These are phyloP conservation scores for Sechiopsis laciniata DNA, from an alignment of 306 rosid species.

Conservation along the genomic window DNA sequence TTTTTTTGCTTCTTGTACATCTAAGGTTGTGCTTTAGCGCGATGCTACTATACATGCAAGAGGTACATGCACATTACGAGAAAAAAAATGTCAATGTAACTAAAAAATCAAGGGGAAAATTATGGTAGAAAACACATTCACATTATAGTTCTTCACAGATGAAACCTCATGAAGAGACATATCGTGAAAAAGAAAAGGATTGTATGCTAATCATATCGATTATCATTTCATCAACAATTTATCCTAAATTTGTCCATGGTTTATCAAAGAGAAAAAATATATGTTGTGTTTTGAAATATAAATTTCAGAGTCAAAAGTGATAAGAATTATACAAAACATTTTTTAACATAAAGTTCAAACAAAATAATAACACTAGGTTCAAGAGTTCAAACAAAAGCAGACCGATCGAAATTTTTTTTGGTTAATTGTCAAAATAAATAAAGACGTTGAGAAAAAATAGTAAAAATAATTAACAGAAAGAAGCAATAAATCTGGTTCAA, in stretches of 20 bases:
- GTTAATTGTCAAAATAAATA: not conserved
- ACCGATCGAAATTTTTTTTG: not conserved
- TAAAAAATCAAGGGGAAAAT: not conserved
- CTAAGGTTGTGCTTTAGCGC: not conserved
- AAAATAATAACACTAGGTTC: not conserved
- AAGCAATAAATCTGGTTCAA: slow-evolving; percentile 18
- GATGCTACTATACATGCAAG: not conserved
- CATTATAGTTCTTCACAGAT: not conserved
- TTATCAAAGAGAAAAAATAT: not conserved
- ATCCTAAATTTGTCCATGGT: not conserved
- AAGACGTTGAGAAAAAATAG: not conserved
- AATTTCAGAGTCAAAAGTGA: not conserved
- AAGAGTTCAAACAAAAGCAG: not conserved
- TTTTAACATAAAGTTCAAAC: not conserved
- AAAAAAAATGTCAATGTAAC: not conserved
- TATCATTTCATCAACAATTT: not conserved
- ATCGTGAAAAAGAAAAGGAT: slow-evolving; percentile 4
- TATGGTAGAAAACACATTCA: not conserved
- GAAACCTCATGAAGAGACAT: not conserved
- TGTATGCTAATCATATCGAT: not conserved
- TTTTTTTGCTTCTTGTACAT: too few relatives aligned
- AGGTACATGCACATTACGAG: not conserved
- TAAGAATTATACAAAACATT: not conserved
- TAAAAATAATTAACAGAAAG: slow-evolving; percentile 10
- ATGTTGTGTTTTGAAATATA: not conserved